phyloP scores from a whole-genome alignment of 345 rosid genomes.

The Lepidium africanum region DNA sequence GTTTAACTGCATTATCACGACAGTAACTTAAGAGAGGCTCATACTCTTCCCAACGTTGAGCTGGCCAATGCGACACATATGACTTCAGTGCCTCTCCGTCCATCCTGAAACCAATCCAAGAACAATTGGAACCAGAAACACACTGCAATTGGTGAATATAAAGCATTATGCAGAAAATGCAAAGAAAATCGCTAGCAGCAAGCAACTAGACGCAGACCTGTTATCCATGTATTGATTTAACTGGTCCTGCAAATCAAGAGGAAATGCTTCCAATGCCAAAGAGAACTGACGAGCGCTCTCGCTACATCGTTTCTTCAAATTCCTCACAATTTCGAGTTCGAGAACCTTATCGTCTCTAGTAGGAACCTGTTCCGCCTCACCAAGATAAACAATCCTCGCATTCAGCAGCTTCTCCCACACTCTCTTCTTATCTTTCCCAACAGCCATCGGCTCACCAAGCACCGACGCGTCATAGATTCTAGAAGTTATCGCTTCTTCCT shows the following conservation, averaged over 20 bases:
- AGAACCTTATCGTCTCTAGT: slow-evolving; percentile 62
- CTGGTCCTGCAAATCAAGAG: slow-evolving; percentile 59
- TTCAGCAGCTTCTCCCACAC: slow-evolving; percentile 85
- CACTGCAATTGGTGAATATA: neutral
- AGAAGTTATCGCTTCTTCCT: slow-evolving; percentile 34
- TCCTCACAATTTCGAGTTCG: slow-evolving; percentile 74
- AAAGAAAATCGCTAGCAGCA: neutral
- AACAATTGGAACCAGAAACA: neutral
- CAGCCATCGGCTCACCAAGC: slow-evolving; percentile 88
- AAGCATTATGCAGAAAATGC: neutral
- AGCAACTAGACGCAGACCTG: slow-evolving; percentile 36
- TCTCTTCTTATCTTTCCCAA: slow-evolving; percentile 71
- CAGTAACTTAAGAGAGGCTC: slow-evolving; percentile 82
- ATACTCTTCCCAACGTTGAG: slow-evolving; percentile 73
- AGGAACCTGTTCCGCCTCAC: slow-evolving; percentile 92
- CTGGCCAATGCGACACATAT: slow-evolving; percentile 56
- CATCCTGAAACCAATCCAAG: slow-evolving; percentile 44
- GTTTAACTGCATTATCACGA: slow-evolving; percentile 53
- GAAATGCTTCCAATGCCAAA: slow-evolving; percentile 74
- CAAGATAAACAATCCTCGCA: slow-evolving; percentile 73
- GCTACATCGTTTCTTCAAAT: slow-evolving; percentile 42
- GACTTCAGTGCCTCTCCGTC: slow-evolving; percentile 65
- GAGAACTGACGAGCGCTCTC: slow-evolving; percentile 52
- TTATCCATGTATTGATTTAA: slow-evolving; percentile 50
- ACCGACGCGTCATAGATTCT: slow-evolving; percentile 82